Evolutionary conservation across 768 basidiomycete species (phyloP).

Genomic region (Rubroboletus pulcherrimus): DNA sequence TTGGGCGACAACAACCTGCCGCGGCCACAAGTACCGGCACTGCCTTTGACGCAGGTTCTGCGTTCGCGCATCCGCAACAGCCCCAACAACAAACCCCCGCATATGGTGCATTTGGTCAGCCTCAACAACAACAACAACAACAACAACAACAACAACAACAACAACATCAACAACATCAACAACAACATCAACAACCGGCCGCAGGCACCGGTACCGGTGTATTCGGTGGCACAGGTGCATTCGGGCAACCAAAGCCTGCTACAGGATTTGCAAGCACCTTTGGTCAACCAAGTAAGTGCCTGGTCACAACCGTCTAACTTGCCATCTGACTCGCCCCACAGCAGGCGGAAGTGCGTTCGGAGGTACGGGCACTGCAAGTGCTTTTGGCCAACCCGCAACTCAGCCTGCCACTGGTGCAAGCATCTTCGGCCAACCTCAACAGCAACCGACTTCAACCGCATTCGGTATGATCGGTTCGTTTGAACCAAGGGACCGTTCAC

Average conservation of each 20-base stretch:
- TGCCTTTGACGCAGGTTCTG: conserved; percentile 38
- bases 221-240: conserved; percentile 33
- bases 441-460: conserved; percentile 31
- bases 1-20: conserved; percentile 36
- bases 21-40: conserved; percentile 30
- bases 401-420: conserved; percentile 22
- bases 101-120: conserved; percentile 54
- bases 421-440: conserved; percentile 38
- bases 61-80: conserved; percentile 39
- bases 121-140: conserved; percentile 20
- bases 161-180: conserved; percentile 15
- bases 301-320: neutral
- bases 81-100: conserved; percentile 34
- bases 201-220: conserved; percentile 28
- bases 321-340: conserved; percentile 1
- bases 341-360: conserved; percentile 24
- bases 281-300: conserved; percentile 22
- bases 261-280: conserved; percentile 29
- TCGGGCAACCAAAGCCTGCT: conserved; percentile 32
- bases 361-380: conserved; percentile 14
- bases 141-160: conserved; percentile 14
- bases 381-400: conserved; percentile 29
- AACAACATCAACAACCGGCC: conserved; percentile 28
- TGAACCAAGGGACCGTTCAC: neutral
- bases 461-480: conserved; percentile 42